Percentiles rank a stretch among this genome's conserved stretches.
phyloP scores from a whole-genome alignment of 176 grass and related monocot species.

The Eleusine indica region DNA sequence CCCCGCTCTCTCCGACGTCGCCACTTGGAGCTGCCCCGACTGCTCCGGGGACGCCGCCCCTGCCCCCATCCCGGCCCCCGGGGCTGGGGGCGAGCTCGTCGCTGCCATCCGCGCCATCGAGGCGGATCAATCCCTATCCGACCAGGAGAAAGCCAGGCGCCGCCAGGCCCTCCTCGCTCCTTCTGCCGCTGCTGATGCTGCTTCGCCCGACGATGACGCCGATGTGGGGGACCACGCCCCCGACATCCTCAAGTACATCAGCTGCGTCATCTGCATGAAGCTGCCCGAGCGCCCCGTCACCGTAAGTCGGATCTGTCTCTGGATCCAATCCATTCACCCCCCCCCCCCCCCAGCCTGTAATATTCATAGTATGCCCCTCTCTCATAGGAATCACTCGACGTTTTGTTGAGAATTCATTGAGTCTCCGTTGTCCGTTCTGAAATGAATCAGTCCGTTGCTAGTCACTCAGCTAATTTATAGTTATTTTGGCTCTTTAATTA shows the following conservation, averaged over 20 bases:
- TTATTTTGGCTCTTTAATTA: too few relatives aligned
- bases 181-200: background rate
- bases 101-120: constrained; percentile 76
- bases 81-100: constrained; percentile 44
- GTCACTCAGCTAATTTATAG: too few relatives aligned
- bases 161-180: constrained; percentile 75
- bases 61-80: background rate
- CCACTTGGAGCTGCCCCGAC: constrained; percentile 81
- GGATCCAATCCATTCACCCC: too few relatives aligned
- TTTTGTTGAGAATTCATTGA: too few relatives aligned
- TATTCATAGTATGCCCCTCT: too few relatives aligned
- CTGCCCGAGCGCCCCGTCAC: constrained; percentile 92
- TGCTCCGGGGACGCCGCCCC: constrained; percentile 43
- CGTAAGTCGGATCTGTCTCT: constrained; percentile 32
- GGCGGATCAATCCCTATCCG: constrained; percentile 57
- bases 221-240: constrained; percentile 37
- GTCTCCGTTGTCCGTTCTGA: too few relatives aligned
- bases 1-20: constrained; percentile 58
- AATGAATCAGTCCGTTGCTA: too few relatives aligned
- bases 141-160: constrained; percentile 68
- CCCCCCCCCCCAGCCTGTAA: too few relatives aligned
- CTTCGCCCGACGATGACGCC: background rate
- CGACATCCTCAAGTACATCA: constrained; percentile 61
- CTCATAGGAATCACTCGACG: too few relatives aligned
- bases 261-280: constrained; percentile 88